These are phyloP conservation scores for Diplodia corticola DNA, from an alignment of 2,329 filamentous ascomycete species.

Conservation along the genomic window DNA sequence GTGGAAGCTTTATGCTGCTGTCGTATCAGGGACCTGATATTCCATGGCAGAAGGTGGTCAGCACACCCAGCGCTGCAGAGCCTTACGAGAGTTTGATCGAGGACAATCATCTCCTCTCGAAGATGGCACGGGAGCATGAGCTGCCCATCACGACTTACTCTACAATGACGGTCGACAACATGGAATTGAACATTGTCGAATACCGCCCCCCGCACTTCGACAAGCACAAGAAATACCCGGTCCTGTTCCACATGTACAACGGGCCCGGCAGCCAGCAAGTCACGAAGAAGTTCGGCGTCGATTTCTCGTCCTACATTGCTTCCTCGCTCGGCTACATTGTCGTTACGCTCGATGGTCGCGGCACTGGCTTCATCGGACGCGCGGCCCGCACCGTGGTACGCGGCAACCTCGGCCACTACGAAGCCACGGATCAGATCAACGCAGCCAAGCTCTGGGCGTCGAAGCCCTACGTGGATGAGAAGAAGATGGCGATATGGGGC, in stretches of 20 bases:
- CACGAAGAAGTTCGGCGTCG: constrained; percentile 73
- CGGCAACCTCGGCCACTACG: constrained; percentile 79
- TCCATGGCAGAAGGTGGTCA: constrained; percentile 88
- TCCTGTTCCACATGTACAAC: constrained; percentile 92
- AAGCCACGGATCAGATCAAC: constrained; percentile 87
- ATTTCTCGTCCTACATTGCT: constrained; percentile 89
- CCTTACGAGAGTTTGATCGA: constrained; percentile 73
- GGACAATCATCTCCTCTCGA: constrained; percentile 69
- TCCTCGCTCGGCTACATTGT: constrained; percentile 87
- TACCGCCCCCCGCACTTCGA: constrained; percentile 88
- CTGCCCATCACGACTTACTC: constrained; percentile 81
- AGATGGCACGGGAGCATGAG: constrained; percentile 72
- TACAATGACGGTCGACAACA: constrained; percentile 80
- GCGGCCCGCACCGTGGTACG: constrained; percentile 79
- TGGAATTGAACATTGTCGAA: constrained; percentile 73
- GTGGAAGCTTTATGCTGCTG: constrained; percentile 79
- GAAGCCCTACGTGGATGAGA: constrained; percentile 79
- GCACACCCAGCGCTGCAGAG: constrained; percentile 68
- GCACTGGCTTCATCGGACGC: constrained; percentile 87
- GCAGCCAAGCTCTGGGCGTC: constrained; percentile 80
- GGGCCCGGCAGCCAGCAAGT: constrained; percentile 93
- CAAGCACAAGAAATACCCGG: constrained; percentile 80
- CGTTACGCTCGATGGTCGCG: constrained; percentile 89
- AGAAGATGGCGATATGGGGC: constrained; percentile 90
- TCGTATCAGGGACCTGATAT: constrained; percentile 81